These are phyloP conservation scores for Phytophthora boehmeriae DNA, from an alignment of 352 stramenopile species.

Conservation along the genomic window DNA sequence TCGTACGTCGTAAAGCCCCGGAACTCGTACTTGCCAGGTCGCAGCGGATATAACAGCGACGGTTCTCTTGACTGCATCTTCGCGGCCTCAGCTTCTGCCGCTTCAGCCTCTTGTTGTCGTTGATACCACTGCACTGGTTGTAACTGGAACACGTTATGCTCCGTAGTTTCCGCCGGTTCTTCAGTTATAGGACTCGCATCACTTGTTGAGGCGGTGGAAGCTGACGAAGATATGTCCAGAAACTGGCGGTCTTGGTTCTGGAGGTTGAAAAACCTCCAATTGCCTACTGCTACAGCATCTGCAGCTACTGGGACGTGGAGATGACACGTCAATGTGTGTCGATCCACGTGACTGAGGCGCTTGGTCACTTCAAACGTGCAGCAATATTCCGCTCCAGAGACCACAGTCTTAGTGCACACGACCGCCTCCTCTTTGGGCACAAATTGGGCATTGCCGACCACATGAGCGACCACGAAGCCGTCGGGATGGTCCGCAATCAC, in stretches of 20 bases:
- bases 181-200: slow-evolving; percentile 1
- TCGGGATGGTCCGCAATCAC: slow-evolving; percentile 28
- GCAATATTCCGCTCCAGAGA: slow-evolving; percentile 37
- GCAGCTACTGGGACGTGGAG: slow-evolving; percentile 39
- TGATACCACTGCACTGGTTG: slow-evolving; percentile 32
- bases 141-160: slow-evolving; percentile 34
- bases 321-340: slow-evolving; percentile 50
- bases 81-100: slow-evolving; percentile 8
- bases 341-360: slow-evolving; percentile 40
- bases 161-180: background rate
- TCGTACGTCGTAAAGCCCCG: slow-evolving; percentile 59
- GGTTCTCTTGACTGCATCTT: slow-evolving; percentile 22
- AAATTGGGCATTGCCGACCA: slow-evolving; percentile 34
- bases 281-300: slow-evolving; percentile 27
- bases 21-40: slow-evolving; percentile 69
- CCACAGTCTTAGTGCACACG: slow-evolving; percentile 11
- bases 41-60: slow-evolving; percentile 55
- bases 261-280: slow-evolving; percentile 29
- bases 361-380: slow-evolving; percentile 56
- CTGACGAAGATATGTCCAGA: slow-evolving; percentile 17
- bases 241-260: slow-evolving; percentile 2
- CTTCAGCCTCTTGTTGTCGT: slow-evolving; percentile 24
- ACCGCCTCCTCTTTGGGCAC: slow-evolving; percentile 29
- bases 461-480: slow-evolving; percentile 36
- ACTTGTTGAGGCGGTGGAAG: slow-evolving; percentile 20